Conservation (phyloP, 768 basidiomycete species). For the Tubosaeta sp. region DNA sequence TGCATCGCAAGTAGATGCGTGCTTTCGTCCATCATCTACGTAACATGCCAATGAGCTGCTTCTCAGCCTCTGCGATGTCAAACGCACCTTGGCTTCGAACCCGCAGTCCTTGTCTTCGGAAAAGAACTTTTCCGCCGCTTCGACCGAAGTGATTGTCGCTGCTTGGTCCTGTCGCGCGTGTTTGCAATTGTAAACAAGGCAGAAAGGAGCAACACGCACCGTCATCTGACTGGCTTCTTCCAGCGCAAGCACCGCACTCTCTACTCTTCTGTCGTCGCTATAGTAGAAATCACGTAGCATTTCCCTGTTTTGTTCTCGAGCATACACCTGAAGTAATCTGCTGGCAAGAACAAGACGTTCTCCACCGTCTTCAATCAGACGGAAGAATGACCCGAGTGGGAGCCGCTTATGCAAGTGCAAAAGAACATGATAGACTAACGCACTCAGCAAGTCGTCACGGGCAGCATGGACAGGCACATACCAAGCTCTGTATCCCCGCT, state of each 20-base stretch:
- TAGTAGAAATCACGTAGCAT: slow-evolving; percentile 97
- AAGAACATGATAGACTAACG: slow-evolving; percentile 86
- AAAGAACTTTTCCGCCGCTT: slow-evolving; percentile 88
- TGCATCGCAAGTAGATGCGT: slow-evolving; percentile 72
- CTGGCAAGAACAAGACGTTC: slow-evolving; percentile 68
- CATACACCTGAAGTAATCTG: slow-evolving; percentile 83
- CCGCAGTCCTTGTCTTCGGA: slow-evolving; percentile 87
- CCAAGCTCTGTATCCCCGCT: slow-evolving; percentile 95
- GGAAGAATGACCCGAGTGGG: slow-evolving; percentile 89
- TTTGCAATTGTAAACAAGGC: not conserved
- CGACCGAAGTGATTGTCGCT: slow-evolving; percentile 67
- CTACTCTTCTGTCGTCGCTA: slow-evolving; percentile 91
- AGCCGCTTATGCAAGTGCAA: slow-evolving; percentile 81
- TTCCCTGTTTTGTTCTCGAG: slow-evolving; percentile 83
- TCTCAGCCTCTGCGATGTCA: too few species aligned
- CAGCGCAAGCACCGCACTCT: slow-evolving; percentile 85
- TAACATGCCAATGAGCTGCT: not conserved
- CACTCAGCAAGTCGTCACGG: not conserved
- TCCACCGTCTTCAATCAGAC: slow-evolving; percentile 88
- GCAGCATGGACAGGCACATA: slow-evolving; percentile 31
- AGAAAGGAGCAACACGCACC: slow-evolving; percentile 37
- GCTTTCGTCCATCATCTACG: slow-evolving; percentile 89
- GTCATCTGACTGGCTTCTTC: slow-evolving; percentile 71
- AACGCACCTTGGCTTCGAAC: slow-evolving; percentile 86
- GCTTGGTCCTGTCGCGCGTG: slow-evolving; percentile 56